Base-by-base conservation (phyloP, 441 rosid species). In the Populus hybrid region DNA sequence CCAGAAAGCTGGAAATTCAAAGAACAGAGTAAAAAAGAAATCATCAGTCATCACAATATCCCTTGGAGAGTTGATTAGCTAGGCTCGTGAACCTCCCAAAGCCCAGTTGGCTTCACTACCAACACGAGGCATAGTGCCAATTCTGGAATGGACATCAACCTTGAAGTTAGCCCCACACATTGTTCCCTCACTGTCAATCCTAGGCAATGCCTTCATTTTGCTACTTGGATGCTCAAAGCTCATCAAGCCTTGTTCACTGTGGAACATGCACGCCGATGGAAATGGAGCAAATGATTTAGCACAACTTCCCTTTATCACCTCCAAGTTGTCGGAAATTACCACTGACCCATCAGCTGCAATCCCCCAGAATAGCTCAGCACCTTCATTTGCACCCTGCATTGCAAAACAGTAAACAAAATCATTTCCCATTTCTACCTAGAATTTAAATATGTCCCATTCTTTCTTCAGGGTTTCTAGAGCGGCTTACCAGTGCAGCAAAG, bases 81-180 rank as follows among this genome's bases (percentile, higher is more conserved):
- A 80, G 50, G 78, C 83, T 20, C 38, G 72, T 3, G 83, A 79
- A 31, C 86, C 78, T 20, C 82, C 77, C 53, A 90, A 79, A 31
- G 96, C 83, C 97, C 99, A 95, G 73, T 95, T 95, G 53, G 94
- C 93, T 86, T 90, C 97, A 69, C 98, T 95, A 2, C 97, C 99
- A 2, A 94, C 91, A 59, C 97, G 90, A 6, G 97, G 97, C 85
- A 94, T 90, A 70, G 70, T 82, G 73, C 72, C 81, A 40, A 85
- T 82, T 78, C 90, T 90, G 0, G 94, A 81, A 14, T 83, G 91
- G 50, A 69, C 86, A 81, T 95, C 99, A 7, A 89, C 94, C 86
- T 89, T 92, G 87, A 94, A 94, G 78, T 85, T 85, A 7, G 98
- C 93, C 16, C 98, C 95, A 59, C 98, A 90, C 70, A 95, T 88